These are phyloP conservation scores for Calonectria ilicicola DNA, from an alignment of 2,329 filamentous ascomycete genomes.

Conservation along the genomic window DNA sequence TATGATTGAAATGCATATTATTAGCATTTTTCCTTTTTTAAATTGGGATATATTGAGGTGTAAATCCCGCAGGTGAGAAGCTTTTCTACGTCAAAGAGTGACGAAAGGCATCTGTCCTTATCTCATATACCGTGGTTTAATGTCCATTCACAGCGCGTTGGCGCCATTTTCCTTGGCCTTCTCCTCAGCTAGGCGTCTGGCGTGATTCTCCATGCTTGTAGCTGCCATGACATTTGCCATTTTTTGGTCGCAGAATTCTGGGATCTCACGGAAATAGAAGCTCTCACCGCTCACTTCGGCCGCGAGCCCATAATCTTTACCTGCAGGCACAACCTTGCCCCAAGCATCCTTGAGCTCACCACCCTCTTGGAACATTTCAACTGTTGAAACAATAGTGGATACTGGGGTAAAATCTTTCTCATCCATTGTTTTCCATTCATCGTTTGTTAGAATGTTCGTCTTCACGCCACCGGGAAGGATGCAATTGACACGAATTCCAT, in stretches of 20 bases:
- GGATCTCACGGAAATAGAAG: conserved; percentile 43
- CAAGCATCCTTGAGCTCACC: conserved; percentile 1
- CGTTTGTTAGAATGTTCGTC: conserved; percentile 2
- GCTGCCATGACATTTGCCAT: conserved; percentile 37
- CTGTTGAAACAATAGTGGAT: conserved; percentile 4
- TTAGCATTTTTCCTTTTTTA: too few species aligned
- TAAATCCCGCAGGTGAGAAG: too few species aligned
- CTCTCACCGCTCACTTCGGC: conserved; percentile 33
- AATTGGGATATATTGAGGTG: too few species aligned
- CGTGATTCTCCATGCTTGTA: conserved; percentile 29
- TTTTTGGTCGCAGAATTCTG: conserved; percentile 38
- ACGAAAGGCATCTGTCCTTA: too few species aligned
- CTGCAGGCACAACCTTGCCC: neutral
- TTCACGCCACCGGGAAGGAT: conserved; percentile 14
- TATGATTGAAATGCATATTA: too few species aligned
- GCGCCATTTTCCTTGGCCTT: neutral
- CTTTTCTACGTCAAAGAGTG: too few species aligned
- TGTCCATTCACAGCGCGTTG: neutral
- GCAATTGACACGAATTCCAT: conserved; percentile 19
- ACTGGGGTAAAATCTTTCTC: conserved; percentile 16
- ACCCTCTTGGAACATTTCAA: conserved; percentile 1
- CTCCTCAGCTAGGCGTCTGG: neutral
- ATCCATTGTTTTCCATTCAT: neutral
- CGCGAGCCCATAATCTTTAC: conserved; percentile 9
- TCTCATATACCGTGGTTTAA: too few species aligned